Evolutionary conservation across 2,329 filamentous ascomycete species (phyloP), one percentile per base, ranked within the genome.

Genomic region (Elsinoe australis): DNA sequence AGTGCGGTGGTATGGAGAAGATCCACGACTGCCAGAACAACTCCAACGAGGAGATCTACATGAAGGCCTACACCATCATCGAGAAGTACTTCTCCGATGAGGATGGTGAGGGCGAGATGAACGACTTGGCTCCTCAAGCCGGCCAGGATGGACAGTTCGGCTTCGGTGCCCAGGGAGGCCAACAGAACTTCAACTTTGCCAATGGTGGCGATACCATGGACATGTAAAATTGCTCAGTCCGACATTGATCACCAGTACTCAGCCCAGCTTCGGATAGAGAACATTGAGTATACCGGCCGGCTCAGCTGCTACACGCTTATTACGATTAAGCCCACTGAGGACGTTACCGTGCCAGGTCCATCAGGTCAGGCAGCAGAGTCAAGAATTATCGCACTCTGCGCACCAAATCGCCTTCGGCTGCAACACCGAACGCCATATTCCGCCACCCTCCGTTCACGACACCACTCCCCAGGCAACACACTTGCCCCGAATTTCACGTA

Each of bases 1-100:
- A 98, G 71, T 94, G 89, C 58, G 87, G 88, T 62, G 92, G 92
- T 57, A 98, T 98, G 92, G 92, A 96, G 75, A 96, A 96, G 83
- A 96, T 98, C 59, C 92, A 98, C 72, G 90, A 96, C 60, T 96
- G 92, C 79, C 92, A 98, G 76, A 95, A 94, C 75, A 98, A 98
- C 62, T 90, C 90, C 74, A 98, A 98, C 71, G 92, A 98, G 72
- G 92, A 98, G 72, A 98, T 98, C 60, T 98, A 98, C 78, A 96
- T 98, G 90, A 98, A 98, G 81, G 92, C 92, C 0, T 98, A 96
- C 78, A 96, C 94, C 78, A 98, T 98, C 70, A 98, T 98, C 58
- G 92, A 98, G 78, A 95, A 95, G 75, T 98, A 98, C 79, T 98
- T 98, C 74, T 95, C 89, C 0, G 92, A 98, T 62, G 92, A 98